These are phyloP conservation scores for Fraxinus platypoda DNA, from an alignment of 305 asterid species.

Conservation along the genomic window DNA sequence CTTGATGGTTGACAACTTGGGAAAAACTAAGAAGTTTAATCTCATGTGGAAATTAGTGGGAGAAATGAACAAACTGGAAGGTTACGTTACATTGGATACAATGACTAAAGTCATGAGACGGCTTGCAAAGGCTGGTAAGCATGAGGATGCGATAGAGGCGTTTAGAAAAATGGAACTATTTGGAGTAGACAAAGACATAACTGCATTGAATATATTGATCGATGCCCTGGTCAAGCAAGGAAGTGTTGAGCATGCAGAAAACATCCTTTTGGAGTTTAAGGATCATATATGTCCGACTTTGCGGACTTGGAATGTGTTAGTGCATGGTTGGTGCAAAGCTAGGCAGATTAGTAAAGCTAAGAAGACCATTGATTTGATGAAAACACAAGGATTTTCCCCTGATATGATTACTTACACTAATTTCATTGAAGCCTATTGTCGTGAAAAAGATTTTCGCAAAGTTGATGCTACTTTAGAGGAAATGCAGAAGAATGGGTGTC, in stretches of 20 bases:
- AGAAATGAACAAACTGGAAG: constrained; percentile 62
- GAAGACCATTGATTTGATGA: constrained; percentile 55
- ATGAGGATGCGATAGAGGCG: constrained; percentile 56
- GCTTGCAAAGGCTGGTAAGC: constrained; percentile 59
- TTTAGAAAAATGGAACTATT: constrained; percentile 44
- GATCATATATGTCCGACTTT: constrained; percentile 43
- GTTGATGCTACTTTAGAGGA: constrained; percentile 58
- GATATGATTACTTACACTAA: constrained; percentile 56
- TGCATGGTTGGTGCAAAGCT: constrained; percentile 80
- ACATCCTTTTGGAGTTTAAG: constrained; percentile 43
- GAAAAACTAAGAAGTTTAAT: constrained; percentile 58
- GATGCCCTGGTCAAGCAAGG: constrained; percentile 66
- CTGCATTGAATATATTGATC: constrained; percentile 45
- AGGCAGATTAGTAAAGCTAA: constrained; percentile 68
- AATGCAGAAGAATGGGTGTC: constrained; percentile 55
- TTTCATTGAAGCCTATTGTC: constrained; percentile 66
- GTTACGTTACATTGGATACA: constrained; percentile 55
- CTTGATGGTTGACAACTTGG: constrained; percentile 70
- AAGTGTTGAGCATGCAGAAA: constrained; percentile 73
- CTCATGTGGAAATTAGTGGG: constrained; percentile 72
- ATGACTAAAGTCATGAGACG: constrained; percentile 65
- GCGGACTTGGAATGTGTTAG: constrained; percentile 61
- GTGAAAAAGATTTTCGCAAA: constrained; percentile 70
- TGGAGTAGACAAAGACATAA: constrained; percentile 47
- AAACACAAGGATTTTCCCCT: constrained; percentile 50